Base-by-base conservation (phyloP, 441 rosid genomes). In the Populus hybrid region DNA sequence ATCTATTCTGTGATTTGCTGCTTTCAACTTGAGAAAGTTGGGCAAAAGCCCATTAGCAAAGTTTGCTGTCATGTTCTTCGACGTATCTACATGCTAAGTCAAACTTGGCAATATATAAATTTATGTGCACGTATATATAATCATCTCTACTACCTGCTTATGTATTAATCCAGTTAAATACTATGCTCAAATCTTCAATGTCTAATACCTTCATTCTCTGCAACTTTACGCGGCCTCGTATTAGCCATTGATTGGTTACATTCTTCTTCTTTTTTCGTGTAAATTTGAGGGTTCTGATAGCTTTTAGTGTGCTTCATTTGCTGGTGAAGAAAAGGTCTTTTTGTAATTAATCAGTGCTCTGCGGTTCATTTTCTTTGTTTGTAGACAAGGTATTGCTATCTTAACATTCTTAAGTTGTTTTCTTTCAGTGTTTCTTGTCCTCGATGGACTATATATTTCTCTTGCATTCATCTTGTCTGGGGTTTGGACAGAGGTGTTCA, bases 31-130 rank as follows among this genome's bases (percentile, higher is more conserved):
- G 84, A 82, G 70, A 28, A 81, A 83, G 82, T 83, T 89, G 50
- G 92, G 90, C 86, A 70, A 75, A 76, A 78, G 35, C 36, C 86
- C 88, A 87, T 85, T 75, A 76, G 46, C 76, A 69, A 40, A 74
- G 72, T 61, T 78, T 80, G 78, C 86, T 79, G 83, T 84, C 18
- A 38, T 79, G 32, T 84, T 84, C 72, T 30, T 30, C 32, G 32
- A 30, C 32, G 32, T 30, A 75, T 78, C 66, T 30, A 83, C 81
- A 79, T 77, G 79, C 79, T 78, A 82, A 81, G 89, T 86, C 90
- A 87, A 80, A 79, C 79, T 79, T 64, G 46, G 42, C 50, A 21
- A 28, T 30, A 30, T 64, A 36, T 1, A 38, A 34, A 42, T 59
- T 38, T 46, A 30, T 36, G 4, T 6, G 20, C 32, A 30, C 32